Evolutionary conservation across 2,329 filamentous ascomycete genomes (phyloP).

Genomic region (Colletotrichum karsti): DNA sequence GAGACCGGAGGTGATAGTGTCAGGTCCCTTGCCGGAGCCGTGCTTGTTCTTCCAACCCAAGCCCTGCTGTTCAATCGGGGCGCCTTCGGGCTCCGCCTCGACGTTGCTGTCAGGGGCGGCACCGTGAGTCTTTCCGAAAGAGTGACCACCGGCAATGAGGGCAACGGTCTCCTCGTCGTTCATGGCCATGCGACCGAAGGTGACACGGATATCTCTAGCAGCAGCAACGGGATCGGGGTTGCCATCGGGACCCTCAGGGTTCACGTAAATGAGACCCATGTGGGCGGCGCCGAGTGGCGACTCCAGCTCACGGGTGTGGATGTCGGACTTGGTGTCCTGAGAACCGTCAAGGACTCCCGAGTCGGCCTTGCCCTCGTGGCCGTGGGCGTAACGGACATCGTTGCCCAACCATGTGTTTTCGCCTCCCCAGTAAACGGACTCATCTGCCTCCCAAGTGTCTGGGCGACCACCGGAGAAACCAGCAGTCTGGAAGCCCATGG

Average conservation of each 20-base stretch:
- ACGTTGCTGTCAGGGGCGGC: slow-evolving; percentile 67
- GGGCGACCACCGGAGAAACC: slow-evolving; percentile 78
- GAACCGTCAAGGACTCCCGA: slow-evolving; percentile 40
- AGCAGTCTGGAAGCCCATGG: slow-evolving; percentile 78
- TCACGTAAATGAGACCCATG: slow-evolving; percentile 85
- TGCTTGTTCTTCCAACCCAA: slow-evolving; percentile 76
- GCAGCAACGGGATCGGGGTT: slow-evolving; percentile 76
- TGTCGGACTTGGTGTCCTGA: slow-evolving; percentile 37
- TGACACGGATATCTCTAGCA: slow-evolving; percentile 76
- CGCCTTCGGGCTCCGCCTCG: slow-evolving; percentile 73
- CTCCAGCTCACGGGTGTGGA: slow-evolving; percentile 56
- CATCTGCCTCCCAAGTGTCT: slow-evolving; percentile 80
- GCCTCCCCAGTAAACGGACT: slow-evolving; percentile 80
- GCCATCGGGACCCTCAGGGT: slow-evolving; percentile 81
- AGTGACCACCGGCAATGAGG: slow-evolving; percentile 80
- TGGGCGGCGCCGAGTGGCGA: slow-evolving; percentile 73
- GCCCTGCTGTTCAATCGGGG: slow-evolving; percentile 71
- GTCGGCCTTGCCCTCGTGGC: slow-evolving; percentile 43
- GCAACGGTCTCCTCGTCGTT: slow-evolving; percentile 84
- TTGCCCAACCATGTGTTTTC: slow-evolving; percentile 78
- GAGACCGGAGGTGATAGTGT: slow-evolving; percentile 79
- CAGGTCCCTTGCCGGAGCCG: slow-evolving; percentile 70
- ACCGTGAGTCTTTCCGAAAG: slow-evolving; percentile 86
- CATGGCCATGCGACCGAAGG: slow-evolving; percentile 87
- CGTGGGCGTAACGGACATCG: slow-evolving; percentile 70